phyloP scores from a whole-genome alignment of 148 eudicot genomes.

The Polygonum aviculare region DNA sequence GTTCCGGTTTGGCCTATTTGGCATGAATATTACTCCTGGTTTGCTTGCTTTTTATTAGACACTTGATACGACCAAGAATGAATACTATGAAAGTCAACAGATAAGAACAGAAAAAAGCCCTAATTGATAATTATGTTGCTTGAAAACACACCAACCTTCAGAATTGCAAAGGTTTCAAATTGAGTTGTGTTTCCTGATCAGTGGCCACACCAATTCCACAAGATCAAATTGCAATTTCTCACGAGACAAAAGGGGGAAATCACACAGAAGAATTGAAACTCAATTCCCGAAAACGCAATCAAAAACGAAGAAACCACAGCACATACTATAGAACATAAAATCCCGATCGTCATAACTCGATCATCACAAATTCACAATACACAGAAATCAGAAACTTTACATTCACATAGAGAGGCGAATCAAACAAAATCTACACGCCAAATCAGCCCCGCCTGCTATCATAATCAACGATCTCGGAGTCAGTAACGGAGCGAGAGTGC shows the following conservation, averaged over 20 bases:
- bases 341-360: not conserved
- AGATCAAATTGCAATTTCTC: not conserved
- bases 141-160: not conserved
- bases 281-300: not conserved
- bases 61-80: not conserved
- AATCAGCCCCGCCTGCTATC: constrained; percentile 16
- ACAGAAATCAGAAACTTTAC: not conserved
- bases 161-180: no score
- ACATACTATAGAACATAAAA: not conserved
- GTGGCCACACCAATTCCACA: not conserved
- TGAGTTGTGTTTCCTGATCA: not conserved
- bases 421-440: not conserved
- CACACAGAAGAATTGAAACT: not conserved
- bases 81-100: not conserved
- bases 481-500: constrained; percentile 53
- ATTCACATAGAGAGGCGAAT: not conserved
- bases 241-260: not conserved
- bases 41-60: not conserved
- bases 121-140: not conserved
- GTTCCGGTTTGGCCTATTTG: not conserved
- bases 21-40: not conserved
- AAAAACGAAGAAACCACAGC: not conserved
- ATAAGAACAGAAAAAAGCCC: not conserved
- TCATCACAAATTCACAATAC: not conserved
- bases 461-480: constrained; percentile 34